phyloP scores from a whole-genome alignment of 768 basidiomycete species.

The Hypholoma sublateritium region DNA sequence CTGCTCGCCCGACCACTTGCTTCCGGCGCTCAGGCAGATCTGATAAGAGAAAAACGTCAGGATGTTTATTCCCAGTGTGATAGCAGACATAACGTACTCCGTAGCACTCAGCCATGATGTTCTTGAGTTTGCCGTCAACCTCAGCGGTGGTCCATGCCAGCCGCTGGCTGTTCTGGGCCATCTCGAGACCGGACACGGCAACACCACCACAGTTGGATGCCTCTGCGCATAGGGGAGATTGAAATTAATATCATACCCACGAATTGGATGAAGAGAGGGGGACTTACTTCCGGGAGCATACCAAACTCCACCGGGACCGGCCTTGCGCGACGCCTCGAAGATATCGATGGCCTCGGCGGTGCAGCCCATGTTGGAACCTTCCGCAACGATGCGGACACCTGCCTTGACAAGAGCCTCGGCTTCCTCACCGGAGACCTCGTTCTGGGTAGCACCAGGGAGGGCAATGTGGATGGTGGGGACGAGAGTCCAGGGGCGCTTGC shows the following conservation, averaged over 20 bases:
- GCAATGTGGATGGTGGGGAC: slow-evolving; percentile 63
- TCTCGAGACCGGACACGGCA: slow-evolving; percentile 76
- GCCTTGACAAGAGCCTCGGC: slow-evolving; percentile 69
- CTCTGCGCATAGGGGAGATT: slow-evolving; percentile 26
- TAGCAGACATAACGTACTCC: slow-evolving; percentile 25
- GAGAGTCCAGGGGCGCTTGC: slow-evolving; percentile 68
- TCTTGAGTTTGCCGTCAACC: slow-evolving; percentile 68
- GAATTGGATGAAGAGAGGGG: not conserved
- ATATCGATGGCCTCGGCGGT: slow-evolving; percentile 71
- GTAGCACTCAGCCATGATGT: slow-evolving; percentile 71
- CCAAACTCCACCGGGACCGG: slow-evolving; percentile 52
- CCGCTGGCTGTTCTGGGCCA: slow-evolving; percentile 75
- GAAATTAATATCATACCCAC: not conserved
- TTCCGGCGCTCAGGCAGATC: slow-evolving; percentile 56
- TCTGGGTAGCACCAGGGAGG: slow-evolving; percentile 71
- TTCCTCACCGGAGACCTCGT: slow-evolving; percentile 68
- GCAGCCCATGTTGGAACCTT: slow-evolving; percentile 80
- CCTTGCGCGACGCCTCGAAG: slow-evolving; percentile 62
- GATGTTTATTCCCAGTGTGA: not conserved
- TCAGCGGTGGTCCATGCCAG: slow-evolving; percentile 61
- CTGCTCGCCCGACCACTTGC: slow-evolving; percentile 55
- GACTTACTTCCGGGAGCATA: slow-evolving; percentile 71
- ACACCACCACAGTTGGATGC: slow-evolving; percentile 73
- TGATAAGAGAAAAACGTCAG: slow-evolving; percentile 16
- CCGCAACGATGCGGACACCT: slow-evolving; percentile 69